phyloP scores from a whole-genome alignment of 176 grass and related monocot species.

The Oryza glaberrima region DNA sequence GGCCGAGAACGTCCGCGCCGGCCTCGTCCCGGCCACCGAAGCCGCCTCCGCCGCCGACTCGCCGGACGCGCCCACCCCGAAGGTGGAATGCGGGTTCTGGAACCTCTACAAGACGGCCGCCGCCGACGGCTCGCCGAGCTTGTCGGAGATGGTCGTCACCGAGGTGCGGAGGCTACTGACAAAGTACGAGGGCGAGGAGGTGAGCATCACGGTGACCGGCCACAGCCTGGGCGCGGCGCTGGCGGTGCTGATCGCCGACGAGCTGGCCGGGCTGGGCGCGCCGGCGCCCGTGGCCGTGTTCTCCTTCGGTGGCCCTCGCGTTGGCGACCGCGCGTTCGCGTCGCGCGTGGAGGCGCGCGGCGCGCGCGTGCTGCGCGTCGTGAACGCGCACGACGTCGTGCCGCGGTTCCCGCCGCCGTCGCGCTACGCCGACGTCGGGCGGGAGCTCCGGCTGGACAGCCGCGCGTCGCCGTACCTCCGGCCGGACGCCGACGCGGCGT shows the following conservation, averaged over 20 bases:
- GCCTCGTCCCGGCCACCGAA: slow-evolving; percentile 45
- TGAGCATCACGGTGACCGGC: slow-evolving; percentile 64
- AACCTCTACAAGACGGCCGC: slow-evolving; percentile 56
- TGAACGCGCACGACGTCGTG: slow-evolving; percentile 70
- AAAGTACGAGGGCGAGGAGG: slow-evolving; percentile 51
- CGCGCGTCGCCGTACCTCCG: slow-evolving; percentile 67
- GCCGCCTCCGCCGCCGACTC: neutral
- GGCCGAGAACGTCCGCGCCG: slow-evolving; percentile 69
- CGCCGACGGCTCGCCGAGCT: slow-evolving; percentile 36
- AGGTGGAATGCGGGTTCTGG: slow-evolving; percentile 72
- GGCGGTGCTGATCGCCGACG: slow-evolving; percentile 64
- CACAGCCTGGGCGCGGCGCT: slow-evolving; percentile 69
- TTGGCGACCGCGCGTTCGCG: slow-evolving; percentile 55
- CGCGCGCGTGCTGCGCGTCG: slow-evolving; percentile 64
- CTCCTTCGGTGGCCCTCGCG: slow-evolving; percentile 64
- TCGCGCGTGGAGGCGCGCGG: slow-evolving; percentile 47
- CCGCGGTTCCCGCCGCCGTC: slow-evolving; percentile 44
- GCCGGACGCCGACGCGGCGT: slow-evolving; percentile 55
- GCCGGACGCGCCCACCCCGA: neutral
- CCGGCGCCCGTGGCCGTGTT: slow-evolving; percentile 52
- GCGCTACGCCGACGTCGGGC: slow-evolving; percentile 54
- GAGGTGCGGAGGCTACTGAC: slow-evolving; percentile 43
- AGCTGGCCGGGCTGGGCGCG: slow-evolving; percentile 15
- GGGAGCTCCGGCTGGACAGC: slow-evolving; percentile 66
- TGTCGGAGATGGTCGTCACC: slow-evolving; percentile 52